Conservation (phyloP, 768 basidiomycete genomes). For the Lanmaoa pseudosensibilis region DNA sequence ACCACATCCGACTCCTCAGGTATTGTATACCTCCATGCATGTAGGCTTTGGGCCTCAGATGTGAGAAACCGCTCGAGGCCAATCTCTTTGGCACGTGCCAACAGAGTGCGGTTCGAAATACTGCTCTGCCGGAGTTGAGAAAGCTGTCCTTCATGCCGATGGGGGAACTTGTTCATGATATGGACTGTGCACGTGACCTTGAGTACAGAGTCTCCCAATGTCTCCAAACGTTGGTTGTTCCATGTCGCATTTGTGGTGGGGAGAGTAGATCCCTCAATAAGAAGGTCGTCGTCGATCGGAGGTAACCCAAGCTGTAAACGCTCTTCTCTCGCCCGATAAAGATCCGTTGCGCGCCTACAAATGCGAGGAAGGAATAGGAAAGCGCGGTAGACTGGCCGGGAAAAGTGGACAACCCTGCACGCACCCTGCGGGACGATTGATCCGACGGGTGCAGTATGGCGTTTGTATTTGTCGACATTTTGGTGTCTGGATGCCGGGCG, state of each 20-base stretch:
- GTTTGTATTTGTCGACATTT: slow-evolving; percentile 28
- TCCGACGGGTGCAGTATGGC: slow-evolving; percentile 28
- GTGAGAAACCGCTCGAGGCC: slow-evolving; percentile 65
- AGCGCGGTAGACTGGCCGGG: slow-evolving; percentile 47
- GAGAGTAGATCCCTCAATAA: slow-evolving; percentile 75
- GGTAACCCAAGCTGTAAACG: slow-evolving; percentile 61
- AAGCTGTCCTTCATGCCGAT: slow-evolving; percentile 83
- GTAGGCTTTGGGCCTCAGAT: slow-evolving; percentile 52
- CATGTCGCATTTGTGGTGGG: slow-evolving; percentile 63
- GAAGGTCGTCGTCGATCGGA: slow-evolving; percentile 51
- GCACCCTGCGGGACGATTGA: slow-evolving; percentile 42
- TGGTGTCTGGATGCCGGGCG: slow-evolving; percentile 28
- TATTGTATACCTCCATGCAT: slow-evolving; percentile 59
- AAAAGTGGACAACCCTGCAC: slow-evolving; percentile 57
- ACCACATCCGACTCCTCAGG: slow-evolving; percentile 39
- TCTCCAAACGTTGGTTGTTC: slow-evolving; percentile 86
- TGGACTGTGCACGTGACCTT: slow-evolving; percentile 76
- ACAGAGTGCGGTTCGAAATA: slow-evolving; percentile 71
- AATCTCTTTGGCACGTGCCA: slow-evolving; percentile 62
- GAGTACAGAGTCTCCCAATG: slow-evolving; percentile 81
- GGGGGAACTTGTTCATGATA: slow-evolving; percentile 72
- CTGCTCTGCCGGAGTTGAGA: slow-evolving; percentile 59
- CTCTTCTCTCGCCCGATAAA: slow-evolving; percentile 57
- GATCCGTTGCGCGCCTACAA: slow-evolving; percentile 61
- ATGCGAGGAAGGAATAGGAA: slow-evolving; percentile 66